Base-by-base conservation (phyloP, 2,329 filamentous ascomycete species). In the Colletotrichum theobromicola region DNA sequence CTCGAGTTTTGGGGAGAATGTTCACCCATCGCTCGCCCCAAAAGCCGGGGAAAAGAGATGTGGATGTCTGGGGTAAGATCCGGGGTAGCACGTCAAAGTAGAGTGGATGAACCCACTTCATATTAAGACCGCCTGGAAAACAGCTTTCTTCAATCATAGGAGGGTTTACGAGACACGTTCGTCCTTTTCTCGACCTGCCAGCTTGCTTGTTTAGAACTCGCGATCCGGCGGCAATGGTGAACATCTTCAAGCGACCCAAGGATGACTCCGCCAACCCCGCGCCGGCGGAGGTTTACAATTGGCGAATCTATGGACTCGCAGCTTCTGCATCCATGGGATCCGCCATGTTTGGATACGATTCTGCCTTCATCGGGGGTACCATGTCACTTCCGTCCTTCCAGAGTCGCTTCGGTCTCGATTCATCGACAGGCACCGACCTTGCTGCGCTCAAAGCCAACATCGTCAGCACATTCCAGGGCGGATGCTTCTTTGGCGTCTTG, bases 401-500 rank as follows among this genome's bases (percentile, higher is more conserved):
- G 34, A 68, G 69, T 7, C 66, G 71, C 34, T 79, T 78, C 46
- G 70, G 70, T 3, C 75, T 78, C 12, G 71, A 70, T 4, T 24
- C 50, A 2, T 57, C 69, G 3, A 67, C 57, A 10, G 62, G 68
- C 8, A 66, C 60, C 32, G 62, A 63, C 10, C 69, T 74, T 10
- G 76, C 77, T 7, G 53, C 72, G 8, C 71, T 77, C 12, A 61
- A 64, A 30, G 74, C 76, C 35, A 83, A 83, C 66, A 83, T 83
- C 60, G 81, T 83, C 78, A 79, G 71, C 76, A 90, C 88, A 2
- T 91, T 90, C 76, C 88, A 87, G 13, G 89, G 88, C 3, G 89
- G 89, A n/a, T 89, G 88, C 69, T 85, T 89, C 32, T 88, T 91
- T 76, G 89, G 89, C 5, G 85, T 88, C 34, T 82, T 90, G 26